A percentile compares a stretch with the other conserved stretches of the same genome.
These are phyloP conservation scores for Penicillium sp. DNA, from an alignment of 2,329 filamentous ascomycete species.

Conservation along the genomic window DNA sequence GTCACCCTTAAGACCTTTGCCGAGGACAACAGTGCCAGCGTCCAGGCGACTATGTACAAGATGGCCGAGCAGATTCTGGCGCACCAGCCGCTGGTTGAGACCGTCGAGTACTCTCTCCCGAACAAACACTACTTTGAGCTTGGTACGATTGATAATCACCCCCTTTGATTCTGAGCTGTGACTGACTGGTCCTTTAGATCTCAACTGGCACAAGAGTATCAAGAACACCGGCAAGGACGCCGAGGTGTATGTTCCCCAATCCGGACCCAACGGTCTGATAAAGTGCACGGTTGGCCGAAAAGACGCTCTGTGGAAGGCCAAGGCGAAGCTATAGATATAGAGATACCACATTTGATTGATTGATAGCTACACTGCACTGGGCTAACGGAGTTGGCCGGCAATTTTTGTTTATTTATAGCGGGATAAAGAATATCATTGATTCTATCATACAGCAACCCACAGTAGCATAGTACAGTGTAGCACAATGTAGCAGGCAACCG, in stretches of 20 bases:
- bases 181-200: slow-evolving; percentile 59
- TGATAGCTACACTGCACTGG: neutral
- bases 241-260: slow-evolving; percentile 93
- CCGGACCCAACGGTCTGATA: slow-evolving; percentile 92
- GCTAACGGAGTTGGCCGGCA: slow-evolving; percentile 24
- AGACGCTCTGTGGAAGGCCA: slow-evolving; percentile 25
- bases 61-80: slow-evolving; percentile 89
- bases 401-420: slow-evolving; percentile 19
- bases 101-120: slow-evolving; percentile 81
- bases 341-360: slow-evolving; percentile 20
- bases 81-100: slow-evolving; percentile 71
- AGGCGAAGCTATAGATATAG: slow-evolving; percentile 42
- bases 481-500: neutral
- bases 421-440: slow-evolving; percentile 14
- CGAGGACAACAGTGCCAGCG: slow-evolving; percentile 85
- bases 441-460: neutral
- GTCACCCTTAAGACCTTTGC: slow-evolving; percentile 95
- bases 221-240: slow-evolving; percentile 97
- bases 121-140: slow-evolving; percentile 99
- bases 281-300: slow-evolving; percentile 75
- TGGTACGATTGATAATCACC: slow-evolving; percentile 52
- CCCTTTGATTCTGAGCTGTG: slow-evolving; percentile 2
- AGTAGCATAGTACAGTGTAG: neutral
- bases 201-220: slow-evolving; percentile 94
- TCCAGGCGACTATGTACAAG: slow-evolving; percentile 99